Conservation (phyloP, 2,329 filamentous ascomycete species). For the Fusarium chuoi region DNA sequence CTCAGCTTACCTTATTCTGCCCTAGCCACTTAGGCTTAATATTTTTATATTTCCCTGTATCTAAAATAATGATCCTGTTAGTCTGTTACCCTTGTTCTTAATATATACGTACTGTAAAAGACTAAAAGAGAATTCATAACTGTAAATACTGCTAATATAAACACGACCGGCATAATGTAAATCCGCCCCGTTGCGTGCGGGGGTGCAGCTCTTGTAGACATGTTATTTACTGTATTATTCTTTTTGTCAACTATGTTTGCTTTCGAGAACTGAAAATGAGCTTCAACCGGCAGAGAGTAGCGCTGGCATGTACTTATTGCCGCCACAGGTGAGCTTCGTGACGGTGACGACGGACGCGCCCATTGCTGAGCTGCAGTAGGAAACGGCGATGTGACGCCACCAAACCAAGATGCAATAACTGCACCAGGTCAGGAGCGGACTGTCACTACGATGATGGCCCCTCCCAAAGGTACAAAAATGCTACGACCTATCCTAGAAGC, state of each 20-base stretch:
- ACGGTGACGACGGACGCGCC: too few relatives aligned
- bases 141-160: not conserved
- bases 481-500: rapidly evolving
- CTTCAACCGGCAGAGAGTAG: not conserved
- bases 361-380: not conserved
- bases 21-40: too few relatives aligned
- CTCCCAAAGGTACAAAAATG: not conserved
- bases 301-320: not conserved
- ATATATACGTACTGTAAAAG: too few relatives aligned
- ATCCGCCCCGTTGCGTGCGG: not conserved
- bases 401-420: not conserved
- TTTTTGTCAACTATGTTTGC: not conserved
- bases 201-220: not conserved
- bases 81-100: not conserved
- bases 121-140: not conserved
- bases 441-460: not conserved
- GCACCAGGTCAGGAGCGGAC: not conserved
- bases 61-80: not conserved
- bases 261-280: not conserved
- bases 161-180: not conserved
- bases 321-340: not conserved
- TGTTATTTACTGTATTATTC: too few relatives aligned
- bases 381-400: not conserved
- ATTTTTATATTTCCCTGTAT: too few relatives aligned
- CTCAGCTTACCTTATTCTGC: too few relatives aligned